Evolutionary conservation across 192 early-diverging fungal genomes (phyloP).

Genomic region (Podila epicladia): DNA sequence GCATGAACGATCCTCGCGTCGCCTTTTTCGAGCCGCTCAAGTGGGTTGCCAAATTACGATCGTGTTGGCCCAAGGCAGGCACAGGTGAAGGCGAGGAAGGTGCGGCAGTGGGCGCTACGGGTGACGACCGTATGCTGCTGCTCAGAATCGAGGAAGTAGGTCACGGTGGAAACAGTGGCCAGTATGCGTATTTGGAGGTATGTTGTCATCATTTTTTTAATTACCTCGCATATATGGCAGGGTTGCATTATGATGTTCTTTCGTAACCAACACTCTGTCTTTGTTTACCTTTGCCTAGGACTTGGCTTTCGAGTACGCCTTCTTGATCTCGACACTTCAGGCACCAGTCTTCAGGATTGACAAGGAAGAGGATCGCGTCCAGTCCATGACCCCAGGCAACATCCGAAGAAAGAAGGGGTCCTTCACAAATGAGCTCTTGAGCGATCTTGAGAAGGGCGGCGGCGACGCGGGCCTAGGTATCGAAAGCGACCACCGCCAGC

Average conservation of each 20-base stretch:
- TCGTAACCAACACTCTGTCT: not conserved
- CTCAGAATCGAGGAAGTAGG: constrained; percentile 60
- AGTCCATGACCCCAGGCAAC: constrained; percentile 12
- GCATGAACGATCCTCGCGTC: constrained; percentile 85
- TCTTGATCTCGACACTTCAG: constrained; percentile 62
- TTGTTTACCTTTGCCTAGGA: constrained; percentile 15
- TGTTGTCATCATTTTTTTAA: not conserved
- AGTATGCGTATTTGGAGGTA: constrained; percentile 51
- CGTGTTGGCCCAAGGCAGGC: constrained; percentile 19
- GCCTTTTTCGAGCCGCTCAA: constrained; percentile 87
- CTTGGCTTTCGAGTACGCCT: constrained; percentile 61
- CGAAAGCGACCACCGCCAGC: constrained; percentile 23
- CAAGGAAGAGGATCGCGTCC: constrained; percentile 16
- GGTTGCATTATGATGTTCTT: not conserved
- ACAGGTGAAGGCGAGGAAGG: not conserved
- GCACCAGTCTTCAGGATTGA: constrained; percentile 39
- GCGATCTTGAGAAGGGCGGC: constrained; percentile 15
- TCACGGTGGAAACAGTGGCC: constrained; percentile 57
- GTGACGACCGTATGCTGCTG: constrained; percentile 40
- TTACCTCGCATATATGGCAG: not conserved
- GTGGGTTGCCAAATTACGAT: constrained; percentile 78
- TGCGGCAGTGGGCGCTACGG: not conserved
- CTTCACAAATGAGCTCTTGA: constrained; percentile 28
- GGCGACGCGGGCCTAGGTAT: constrained; percentile 2
- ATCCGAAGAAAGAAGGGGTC: constrained; percentile 22